Evolutionary conservation across 768 basidiomycete genomes (phyloP).

Genomic region (Candolleomyces aberdarensis): DNA sequence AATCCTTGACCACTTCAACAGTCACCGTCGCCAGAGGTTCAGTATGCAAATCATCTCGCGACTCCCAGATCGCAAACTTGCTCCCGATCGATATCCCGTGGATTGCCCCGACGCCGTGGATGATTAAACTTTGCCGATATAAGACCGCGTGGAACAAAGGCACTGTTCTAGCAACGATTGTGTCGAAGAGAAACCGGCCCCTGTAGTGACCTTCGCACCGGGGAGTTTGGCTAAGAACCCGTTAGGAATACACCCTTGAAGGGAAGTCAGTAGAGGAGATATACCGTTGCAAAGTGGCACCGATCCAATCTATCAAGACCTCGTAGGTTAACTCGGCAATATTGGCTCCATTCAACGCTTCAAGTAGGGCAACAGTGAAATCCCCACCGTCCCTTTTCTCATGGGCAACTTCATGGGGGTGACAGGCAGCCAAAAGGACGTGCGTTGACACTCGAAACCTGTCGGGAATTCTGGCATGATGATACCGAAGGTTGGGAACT

Average conservation of each 20-base stretch:
- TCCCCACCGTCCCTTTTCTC: slow-evolving; percentile 10
- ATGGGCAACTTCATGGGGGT: slow-evolving; percentile 7
- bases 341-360: background rate
- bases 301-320: slow-evolving; percentile 8
- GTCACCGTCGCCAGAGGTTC: too few relatives aligned
- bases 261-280: too few relatives aligned
- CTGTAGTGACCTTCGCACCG: slow-evolving; percentile 16
- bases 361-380: slow-evolving; percentile 13
- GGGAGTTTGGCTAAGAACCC: slow-evolving; percentile 17
- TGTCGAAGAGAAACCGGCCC: slow-evolving; percentile 10
- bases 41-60: too few relatives aligned
- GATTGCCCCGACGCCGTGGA: too few relatives aligned
- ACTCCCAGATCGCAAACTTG: too few relatives aligned
- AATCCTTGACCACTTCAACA: too few relatives aligned
- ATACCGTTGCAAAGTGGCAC: too few relatives aligned
- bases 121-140: too few relatives aligned
- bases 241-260: too few relatives aligned
- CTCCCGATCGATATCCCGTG: too few relatives aligned
- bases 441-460: slow-evolving; percentile 6
- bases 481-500: too few relatives aligned
- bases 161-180: background rate
- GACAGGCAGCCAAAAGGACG: slow-evolving; percentile 13
- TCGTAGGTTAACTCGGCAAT: slow-evolving; percentile 5
- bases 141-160: background rate
- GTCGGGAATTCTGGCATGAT: background rate